Evolutionary conservation across 352 stramenopile species (phyloP).

Genomic region (Globisporangium uncinulatum): DNA sequence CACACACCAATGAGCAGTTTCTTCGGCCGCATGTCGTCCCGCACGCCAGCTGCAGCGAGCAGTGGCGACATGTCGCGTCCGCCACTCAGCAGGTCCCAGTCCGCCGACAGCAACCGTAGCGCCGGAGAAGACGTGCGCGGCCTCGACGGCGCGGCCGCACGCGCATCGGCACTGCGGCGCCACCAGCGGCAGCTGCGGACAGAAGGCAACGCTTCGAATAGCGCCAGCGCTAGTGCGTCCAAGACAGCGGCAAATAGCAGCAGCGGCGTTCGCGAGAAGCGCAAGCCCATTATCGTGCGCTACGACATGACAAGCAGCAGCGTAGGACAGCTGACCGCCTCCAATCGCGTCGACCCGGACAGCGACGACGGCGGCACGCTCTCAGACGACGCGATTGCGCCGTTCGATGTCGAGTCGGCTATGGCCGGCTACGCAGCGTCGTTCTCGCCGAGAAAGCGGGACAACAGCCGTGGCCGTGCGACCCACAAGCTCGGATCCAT

Average conservation of each 20-base stretch:
- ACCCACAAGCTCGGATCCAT: not conserved
- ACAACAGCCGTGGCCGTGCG: not conserved
- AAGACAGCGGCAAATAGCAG: conserved; percentile 10
- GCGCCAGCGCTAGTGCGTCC: not conserved
- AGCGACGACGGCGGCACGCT: conserved; percentile 3
- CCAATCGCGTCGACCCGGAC: conserved; percentile 2
- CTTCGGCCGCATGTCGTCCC: conserved; percentile 10
- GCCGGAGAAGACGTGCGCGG: not conserved
- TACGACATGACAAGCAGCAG: conserved; percentile 13
- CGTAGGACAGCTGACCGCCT: conserved; percentile 4
- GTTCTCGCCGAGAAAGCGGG: conserved; percentile 14
- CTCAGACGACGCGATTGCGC: conserved; percentile 8
- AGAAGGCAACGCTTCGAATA: not conserved
- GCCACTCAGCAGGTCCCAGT: conserved; percentile 6
- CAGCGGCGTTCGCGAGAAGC: conserved; percentile 19
- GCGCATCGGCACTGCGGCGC: conserved; percentile 1
- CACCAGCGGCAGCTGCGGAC: conserved; percentile 10
- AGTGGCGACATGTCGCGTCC: not conserved
- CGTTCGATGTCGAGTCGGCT: conserved; percentile 19
- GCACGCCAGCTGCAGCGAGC: not conserved
- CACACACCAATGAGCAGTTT: conserved; percentile 2
- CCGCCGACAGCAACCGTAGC: conserved; percentile 3
- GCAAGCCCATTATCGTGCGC: conserved; percentile 29
- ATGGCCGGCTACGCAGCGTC: conserved; percentile 24
- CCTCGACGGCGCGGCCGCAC: not conserved